Conservation (phyloP, 345 rosid species). For the Kernera saxatilis region DNA sequence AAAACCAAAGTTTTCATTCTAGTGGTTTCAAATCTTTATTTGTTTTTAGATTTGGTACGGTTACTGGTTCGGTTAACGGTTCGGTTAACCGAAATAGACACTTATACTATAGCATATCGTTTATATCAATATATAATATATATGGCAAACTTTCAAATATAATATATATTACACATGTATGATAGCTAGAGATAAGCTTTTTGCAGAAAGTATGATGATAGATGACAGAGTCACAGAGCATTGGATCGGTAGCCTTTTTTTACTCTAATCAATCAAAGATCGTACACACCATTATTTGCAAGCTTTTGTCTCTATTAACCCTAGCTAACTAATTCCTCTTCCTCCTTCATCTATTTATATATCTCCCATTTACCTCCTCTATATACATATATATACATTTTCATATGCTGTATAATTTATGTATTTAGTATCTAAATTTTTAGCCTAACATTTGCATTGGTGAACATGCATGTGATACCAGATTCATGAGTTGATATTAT, state of each 20-base stretch:
- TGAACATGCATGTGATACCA: constrained; percentile 6
- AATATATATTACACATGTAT: not conserved
- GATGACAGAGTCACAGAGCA: constrained; percentile 20
- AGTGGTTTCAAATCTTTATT: too few relatives aligned
- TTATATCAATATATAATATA: not conserved
- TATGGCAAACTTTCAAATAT: too few relatives aligned
- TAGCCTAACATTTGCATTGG: not conserved
- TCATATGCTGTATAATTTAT: not conserved
- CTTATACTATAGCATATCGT: not conserved
- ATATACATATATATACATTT: not conserved
- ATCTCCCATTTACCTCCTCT: not conserved
- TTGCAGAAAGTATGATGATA: constrained; percentile 33
- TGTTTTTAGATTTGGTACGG: not conserved
- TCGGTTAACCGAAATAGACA: not conserved
- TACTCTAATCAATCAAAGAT: constrained; percentile 15
- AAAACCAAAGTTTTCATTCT: too few relatives aligned
- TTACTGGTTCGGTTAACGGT: not conserved
- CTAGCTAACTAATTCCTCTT: not conserved
- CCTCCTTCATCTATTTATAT: not conserved
- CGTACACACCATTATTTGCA: constrained; percentile 9
- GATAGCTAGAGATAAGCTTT: constrained; percentile 24
- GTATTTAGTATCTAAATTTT: not conserved
- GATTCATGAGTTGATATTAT: not conserved
- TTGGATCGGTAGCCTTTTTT: constrained; percentile 35
- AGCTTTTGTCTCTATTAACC: not conserved